A percentile compares a stretch with the other conserved stretches of the same genome.
Evolutionary conservation across 2,329 filamentous ascomycete species (phyloP).

Genomic region (Trichothecium roseum): DNA sequence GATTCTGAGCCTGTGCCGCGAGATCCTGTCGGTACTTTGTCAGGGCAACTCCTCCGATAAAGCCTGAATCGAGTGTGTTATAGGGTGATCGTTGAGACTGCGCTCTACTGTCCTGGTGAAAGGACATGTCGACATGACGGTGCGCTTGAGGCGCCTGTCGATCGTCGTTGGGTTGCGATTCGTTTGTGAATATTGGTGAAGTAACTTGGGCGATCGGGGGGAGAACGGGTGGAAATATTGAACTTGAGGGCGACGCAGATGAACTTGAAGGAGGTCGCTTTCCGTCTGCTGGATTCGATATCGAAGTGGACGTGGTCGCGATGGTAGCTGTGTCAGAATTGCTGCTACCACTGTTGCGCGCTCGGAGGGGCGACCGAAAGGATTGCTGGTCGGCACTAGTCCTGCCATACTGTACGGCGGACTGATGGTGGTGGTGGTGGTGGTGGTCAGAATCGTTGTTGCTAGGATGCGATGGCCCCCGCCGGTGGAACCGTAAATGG

Average conservation of each 20-base stretch:
- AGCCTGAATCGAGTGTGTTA: constrained; percentile 29
- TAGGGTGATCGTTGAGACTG: constrained; percentile 21
- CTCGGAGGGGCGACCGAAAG: too few species aligned
- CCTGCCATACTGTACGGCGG: constrained; percentile 5
- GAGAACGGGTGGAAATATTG: constrained; percentile 27
- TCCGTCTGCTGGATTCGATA: too few species aligned
- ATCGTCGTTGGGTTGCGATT: constrained; percentile 9
- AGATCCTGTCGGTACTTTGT: constrained; percentile 36
- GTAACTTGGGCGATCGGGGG: constrained; percentile 41
- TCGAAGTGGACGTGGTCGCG: too few species aligned
- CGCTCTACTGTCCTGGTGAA: constrained; percentile 12
- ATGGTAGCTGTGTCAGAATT: too few species aligned
- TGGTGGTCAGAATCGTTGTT: too few species aligned
- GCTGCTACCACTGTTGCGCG: too few species aligned
- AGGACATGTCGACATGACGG: constrained; percentile 9
- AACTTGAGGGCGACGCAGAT: constrained; percentile 17
- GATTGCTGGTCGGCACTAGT: constrained; percentile 30
- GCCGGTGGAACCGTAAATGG: constrained; percentile 48
- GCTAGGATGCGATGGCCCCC: constrained; percentile 43
- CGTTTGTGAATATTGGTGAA: constrained; percentile 20
- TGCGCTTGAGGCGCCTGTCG: not conserved
- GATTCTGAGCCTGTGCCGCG: constrained; percentile 11
- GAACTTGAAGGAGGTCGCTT: too few species aligned
- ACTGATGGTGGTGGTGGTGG: constrained; percentile 29
- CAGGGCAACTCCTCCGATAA: constrained; percentile 45